Base-by-base conservation (phyloP, 257 asterid species). In the Solanum chmielewskii region DNA sequence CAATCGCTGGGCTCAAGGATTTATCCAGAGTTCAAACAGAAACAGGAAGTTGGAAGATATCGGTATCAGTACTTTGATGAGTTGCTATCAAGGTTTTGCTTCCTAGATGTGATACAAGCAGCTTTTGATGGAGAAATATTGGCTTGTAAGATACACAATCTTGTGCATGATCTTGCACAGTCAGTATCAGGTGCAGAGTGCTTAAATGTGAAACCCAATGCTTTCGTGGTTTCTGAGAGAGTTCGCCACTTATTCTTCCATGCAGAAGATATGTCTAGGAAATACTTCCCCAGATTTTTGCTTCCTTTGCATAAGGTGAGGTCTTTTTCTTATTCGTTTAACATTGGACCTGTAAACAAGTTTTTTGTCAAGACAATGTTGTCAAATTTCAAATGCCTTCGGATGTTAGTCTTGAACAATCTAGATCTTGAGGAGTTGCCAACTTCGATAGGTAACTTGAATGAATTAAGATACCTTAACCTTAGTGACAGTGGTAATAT, bases 1-100 rank as follows among this genome's bases (percentile, higher is more conserved):
- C 86, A 92, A 91, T 86, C 91, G 92, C 14, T 93, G 96, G 94
- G 96, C 93, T 59, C 93, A 92, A 59, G 96, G 95, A 41, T 91
- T 90, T 33, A 84, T 93, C 18, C 88, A 86, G 39, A 78, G 91
- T 8, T 59, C 87, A 33, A 86, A 76, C 27, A 66, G 88, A 60
- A 85, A 85, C 70, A 68, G 85, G 60, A 86, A 87, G 62, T 37
- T 88, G 69, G 94, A 92, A 70, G 92, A 89, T 39, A 77, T 90
- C 42, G 95, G 93, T 83, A 90, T 73, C 89, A 85, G 78, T 91
- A 90, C 85, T 91, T 93, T 88, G 91, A 89, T 14, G 95, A 91
- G 85, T 75, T 93, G 86, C 52, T 91, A 69, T 89, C 92, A 10
- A 92, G 94, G 69, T 91, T 92, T 84, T 93, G 94, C 91, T 92